phyloP scores from a whole-genome alignment of 2,329 filamentous ascomycete genomes.

The Penicillium sp. region DNA sequence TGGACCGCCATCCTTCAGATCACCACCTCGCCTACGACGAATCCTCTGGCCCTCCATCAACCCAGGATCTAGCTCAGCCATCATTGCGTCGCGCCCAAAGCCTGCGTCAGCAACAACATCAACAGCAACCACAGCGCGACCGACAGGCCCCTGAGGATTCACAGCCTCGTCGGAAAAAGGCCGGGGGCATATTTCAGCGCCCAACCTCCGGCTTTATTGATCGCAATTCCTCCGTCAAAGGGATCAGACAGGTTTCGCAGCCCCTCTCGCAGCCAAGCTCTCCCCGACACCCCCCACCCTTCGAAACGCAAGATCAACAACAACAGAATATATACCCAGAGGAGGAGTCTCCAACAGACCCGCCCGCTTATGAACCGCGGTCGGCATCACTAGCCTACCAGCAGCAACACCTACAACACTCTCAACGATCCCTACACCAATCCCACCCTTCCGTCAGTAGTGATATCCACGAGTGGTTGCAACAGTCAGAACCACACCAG shows the following conservation, averaged over 20 bases:
- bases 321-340: constrained; percentile 7
- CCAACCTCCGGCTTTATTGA: constrained; percentile 28
- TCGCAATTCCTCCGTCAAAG: constrained; percentile 30
- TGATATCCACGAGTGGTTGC: constrained; percentile 19
- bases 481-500: constrained; percentile 15
- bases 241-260: constrained; percentile 16
- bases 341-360: constrained; percentile 8
- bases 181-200: constrained; percentile 19
- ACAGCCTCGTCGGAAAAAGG: constrained; percentile 24
- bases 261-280: constrained; percentile 24
- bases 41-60: not conserved
- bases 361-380: constrained; percentile 12
- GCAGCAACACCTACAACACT: constrained; percentile 16
- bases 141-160: constrained; percentile 24
- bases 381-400: constrained; percentile 13
- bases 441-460: not conserved
- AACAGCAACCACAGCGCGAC: constrained; percentile 14
- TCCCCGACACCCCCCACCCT: constrained; percentile 10
- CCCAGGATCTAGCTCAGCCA: not conserved
- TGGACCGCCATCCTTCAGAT: constrained; percentile 7
- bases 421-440: constrained; percentile 7
- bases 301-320: constrained; percentile 4
- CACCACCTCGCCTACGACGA: constrained; percentile 11
- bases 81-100: constrained; percentile 27
- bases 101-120: constrained; percentile 26